phyloP scores from a whole-genome alignment of 768 basidiomycete genomes.

The Ramaria sp. region DNA sequence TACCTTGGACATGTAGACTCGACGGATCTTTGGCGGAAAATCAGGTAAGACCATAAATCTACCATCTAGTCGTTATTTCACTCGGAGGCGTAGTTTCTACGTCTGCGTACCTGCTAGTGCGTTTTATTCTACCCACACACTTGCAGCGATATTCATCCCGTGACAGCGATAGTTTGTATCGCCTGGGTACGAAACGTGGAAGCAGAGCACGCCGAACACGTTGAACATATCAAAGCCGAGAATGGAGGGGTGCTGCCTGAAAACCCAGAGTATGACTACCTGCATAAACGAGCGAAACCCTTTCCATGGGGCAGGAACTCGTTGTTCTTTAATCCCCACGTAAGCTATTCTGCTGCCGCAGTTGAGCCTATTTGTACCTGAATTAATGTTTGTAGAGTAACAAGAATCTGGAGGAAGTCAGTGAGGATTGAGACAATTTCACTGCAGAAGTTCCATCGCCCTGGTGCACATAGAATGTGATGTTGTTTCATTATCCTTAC shows the following conservation, averaged over 20 bases:
- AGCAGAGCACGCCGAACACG: constrained; percentile 57
- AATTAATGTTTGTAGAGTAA: neutral
- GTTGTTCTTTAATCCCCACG: constrained; percentile 72
- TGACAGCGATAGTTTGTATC: constrained; percentile 20
- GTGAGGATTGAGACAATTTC: neutral
- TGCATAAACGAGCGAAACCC: constrained; percentile 68
- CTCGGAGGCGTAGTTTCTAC: constrained; percentile 41
- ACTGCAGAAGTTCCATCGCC: neutral
- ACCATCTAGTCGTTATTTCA: neutral
- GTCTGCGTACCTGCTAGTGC: constrained; percentile 66
- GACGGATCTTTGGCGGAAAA: constrained; percentile 75
- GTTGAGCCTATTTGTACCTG: neutral
- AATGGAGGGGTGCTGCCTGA: constrained; percentile 65
- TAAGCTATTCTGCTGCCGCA: constrained; percentile 21
- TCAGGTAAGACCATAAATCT: constrained; percentile 43
- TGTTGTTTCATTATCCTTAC: neutral
- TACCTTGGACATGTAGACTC: constrained; percentile 37
- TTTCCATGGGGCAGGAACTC: constrained; percentile 82
- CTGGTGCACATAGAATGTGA: neutral
- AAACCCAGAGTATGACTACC: constrained; percentile 59
- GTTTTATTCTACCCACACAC: constrained; percentile 20
- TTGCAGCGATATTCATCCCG: constrained; percentile 15
- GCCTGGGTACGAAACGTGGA: constrained; percentile 42
- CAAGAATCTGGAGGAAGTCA: neutral
- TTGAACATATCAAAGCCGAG: constrained; percentile 58